Conservation (phyloP, 768 basidiomycete species). For the Hysterangium stoloniferum region DNA sequence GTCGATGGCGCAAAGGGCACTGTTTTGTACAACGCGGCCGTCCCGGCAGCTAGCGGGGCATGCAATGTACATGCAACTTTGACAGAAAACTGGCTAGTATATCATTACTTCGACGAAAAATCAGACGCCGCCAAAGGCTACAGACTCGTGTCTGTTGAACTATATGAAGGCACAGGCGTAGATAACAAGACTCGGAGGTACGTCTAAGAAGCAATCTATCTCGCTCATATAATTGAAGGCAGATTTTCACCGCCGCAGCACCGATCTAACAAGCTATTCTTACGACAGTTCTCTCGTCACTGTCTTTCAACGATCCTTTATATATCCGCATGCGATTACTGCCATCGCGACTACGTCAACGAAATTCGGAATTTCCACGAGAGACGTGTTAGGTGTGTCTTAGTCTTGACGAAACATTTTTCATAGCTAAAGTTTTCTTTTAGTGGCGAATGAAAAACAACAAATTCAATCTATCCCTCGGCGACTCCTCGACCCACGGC, state of each 20-base stretch:
- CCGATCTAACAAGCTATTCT: constrained; percentile 48
- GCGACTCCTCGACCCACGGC: constrained; percentile 71
- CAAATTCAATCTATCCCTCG: constrained; percentile 72
- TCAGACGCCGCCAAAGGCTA: constrained; percentile 54
- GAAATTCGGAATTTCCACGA: constrained; percentile 80
- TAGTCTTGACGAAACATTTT: neutral
- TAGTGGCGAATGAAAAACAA: constrained; percentile 71
- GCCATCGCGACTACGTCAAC: constrained; percentile 72
- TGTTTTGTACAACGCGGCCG: constrained; percentile 54
- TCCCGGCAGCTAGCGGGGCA: constrained; percentile 36
- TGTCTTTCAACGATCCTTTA: constrained; percentile 60
- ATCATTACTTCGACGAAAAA: constrained; percentile 70
- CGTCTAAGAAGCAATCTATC: constrained; percentile 18
- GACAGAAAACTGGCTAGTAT: constrained; percentile 90
- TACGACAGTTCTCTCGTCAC: constrained; percentile 44
- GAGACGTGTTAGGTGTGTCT: constrained; percentile 76
- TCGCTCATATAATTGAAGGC: neutral
- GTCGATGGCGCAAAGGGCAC: constrained; percentile 77
- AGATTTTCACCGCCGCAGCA: constrained; percentile 28
- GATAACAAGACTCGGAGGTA: constrained; percentile 73
- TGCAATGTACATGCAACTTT: constrained; percentile 67
- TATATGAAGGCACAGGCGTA: constrained; percentile 68
- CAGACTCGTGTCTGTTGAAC: constrained; percentile 73
- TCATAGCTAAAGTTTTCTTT: neutral
- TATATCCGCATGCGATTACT: constrained; percentile 61